Percentiles rank a stretch among this genome's conserved stretches.
Evolutionary conservation across 1,284 basidiomycete genomes (phyloP).

Genomic region (Puccinia novopanici): DNA sequence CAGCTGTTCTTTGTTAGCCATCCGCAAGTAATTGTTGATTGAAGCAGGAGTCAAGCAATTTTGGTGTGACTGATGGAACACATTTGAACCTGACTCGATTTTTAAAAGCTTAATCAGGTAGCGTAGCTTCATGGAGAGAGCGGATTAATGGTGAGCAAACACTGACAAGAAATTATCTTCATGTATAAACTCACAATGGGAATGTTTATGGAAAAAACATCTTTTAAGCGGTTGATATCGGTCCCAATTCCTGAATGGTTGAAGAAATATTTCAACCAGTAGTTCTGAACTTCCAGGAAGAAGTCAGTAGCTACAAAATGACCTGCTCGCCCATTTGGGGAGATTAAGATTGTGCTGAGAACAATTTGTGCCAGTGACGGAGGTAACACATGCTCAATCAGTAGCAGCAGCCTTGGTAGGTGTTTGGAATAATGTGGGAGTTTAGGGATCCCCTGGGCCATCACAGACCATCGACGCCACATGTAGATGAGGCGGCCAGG

Average conservation of each 20-base stretch:
- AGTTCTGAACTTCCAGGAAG: slow-evolving; percentile 13
- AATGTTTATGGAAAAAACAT: slow-evolving; percentile 22
- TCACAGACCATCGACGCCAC: slow-evolving; percentile 11
- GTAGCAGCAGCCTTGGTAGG: neutral
- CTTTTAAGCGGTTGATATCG: slow-evolving; percentile 20
- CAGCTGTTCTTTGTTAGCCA: slow-evolving; percentile 20
- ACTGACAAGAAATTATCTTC: neutral
- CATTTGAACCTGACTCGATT: neutral
- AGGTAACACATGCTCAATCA: neutral
- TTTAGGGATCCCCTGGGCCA: slow-evolving; percentile 1
- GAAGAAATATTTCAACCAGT: too few species aligned
- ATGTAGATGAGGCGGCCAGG: slow-evolving; percentile 17
- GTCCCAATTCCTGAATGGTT: slow-evolving; percentile 20
- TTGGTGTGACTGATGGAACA: slow-evolving; percentile 4
- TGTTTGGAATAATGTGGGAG: slow-evolving; percentile 18
- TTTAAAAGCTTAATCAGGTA: slow-evolving; percentile 11
- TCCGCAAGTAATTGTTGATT: slow-evolving; percentile 1
- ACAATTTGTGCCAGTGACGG: neutral
- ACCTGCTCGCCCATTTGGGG: neutral
- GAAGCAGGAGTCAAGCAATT: neutral
- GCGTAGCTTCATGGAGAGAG: neutral
- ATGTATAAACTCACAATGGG: neutral
- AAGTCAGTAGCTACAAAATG: slow-evolving; percentile 27
- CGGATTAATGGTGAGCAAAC: neutral
- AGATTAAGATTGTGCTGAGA: slow-evolving; percentile 3